phyloP scores from a whole-genome alignment of 2,329 filamentous ascomycete species.

The Arthrocladium fulminans region DNA sequence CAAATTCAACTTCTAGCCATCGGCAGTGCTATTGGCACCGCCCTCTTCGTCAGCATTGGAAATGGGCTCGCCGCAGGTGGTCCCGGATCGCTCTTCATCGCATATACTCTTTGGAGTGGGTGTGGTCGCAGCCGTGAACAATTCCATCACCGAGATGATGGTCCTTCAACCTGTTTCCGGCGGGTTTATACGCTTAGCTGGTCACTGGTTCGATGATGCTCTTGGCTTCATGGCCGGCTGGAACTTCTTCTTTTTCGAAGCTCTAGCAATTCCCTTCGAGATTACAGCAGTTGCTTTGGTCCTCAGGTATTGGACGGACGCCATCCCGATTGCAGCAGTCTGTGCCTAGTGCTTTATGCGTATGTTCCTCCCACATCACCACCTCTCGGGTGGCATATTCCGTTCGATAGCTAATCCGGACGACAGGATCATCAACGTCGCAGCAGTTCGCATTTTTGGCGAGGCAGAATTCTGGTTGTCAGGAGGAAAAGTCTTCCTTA shows the following conservation, averaged over 20 bases:
- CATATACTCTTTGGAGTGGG: too few relatives aligned
- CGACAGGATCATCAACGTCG: conserved; percentile 58
- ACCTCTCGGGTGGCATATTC: neutral
- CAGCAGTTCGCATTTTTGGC: conserved; percentile 68
- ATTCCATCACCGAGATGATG: conserved; percentile 38
- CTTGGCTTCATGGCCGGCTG: conserved; percentile 37
- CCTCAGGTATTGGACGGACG: conserved; percentile 32
- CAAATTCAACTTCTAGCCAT: too few relatives aligned
- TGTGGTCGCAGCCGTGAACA: conserved; percentile 29
- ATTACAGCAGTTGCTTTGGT: conserved; percentile 35
- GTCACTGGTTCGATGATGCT: conserved; percentile 38
- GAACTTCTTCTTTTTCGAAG: conserved; percentile 42
- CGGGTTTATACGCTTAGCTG: conserved; percentile 19
- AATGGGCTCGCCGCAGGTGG: too few relatives aligned
- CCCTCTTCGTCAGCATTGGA: too few relatives aligned
- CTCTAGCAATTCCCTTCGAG: conserved; percentile 32
- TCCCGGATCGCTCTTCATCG: too few relatives aligned
- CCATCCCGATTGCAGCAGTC: conserved; percentile 30
- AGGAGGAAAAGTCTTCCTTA: conserved; percentile 62
- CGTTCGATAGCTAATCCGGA: too few relatives aligned
- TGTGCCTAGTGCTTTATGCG: conserved; percentile 34
- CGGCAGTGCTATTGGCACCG: too few relatives aligned
- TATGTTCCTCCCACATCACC: conserved; percentile 11
- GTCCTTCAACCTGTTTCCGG: conserved; percentile 25
- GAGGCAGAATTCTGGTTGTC: conserved; percentile 69